phyloP scores from a whole-genome alignment of 371 early-diverging fungal genomes.

The Mortierella sp. region DNA sequence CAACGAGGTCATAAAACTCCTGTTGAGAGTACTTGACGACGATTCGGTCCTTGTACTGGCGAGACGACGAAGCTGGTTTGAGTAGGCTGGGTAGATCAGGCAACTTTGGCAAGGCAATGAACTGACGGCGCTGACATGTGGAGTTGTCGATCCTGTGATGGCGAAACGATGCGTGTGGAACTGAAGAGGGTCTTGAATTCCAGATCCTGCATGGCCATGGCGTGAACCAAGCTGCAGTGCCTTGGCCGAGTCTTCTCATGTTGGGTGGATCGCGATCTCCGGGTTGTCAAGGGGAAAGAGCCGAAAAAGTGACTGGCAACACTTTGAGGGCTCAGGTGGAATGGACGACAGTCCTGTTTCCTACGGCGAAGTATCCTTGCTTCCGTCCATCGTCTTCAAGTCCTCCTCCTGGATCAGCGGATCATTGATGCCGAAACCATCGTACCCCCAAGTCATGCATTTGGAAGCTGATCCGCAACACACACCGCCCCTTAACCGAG shows the following conservation, averaged over 20 bases:
- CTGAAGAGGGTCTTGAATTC: neutral
- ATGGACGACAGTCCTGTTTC: no score
- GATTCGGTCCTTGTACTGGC: constrained; percentile 44
- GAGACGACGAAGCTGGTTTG: constrained; percentile 17
- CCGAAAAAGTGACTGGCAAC: no score
- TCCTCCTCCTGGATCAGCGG: no score
- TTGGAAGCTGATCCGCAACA: no score
- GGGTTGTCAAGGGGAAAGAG: no score
- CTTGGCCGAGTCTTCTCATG: constrained; percentile 1
- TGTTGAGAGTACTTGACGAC: constrained; percentile 69
- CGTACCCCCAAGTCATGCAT: no score
- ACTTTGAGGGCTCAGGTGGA: no score
- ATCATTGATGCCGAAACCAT: no score
- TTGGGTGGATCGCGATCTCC: no score
- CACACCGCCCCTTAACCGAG: no score
- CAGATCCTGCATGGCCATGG: neutral
- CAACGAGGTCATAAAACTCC: constrained; percentile 79
- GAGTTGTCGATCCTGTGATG: neutral
- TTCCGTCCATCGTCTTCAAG: no score
- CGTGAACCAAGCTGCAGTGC: constrained; percentile 3
- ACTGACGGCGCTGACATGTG: constrained; percentile 11
- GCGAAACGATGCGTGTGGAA: neutral
- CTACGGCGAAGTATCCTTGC: no score
- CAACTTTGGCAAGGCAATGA: constrained; percentile 37
- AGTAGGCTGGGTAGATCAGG: constrained; percentile 30